Percentiles rank a stretch among this genome's conserved stretches.
Evolutionary conservation across 1,284 basidiomycete species (phyloP).

Genomic region (Lignosus rhinocerotis): DNA sequence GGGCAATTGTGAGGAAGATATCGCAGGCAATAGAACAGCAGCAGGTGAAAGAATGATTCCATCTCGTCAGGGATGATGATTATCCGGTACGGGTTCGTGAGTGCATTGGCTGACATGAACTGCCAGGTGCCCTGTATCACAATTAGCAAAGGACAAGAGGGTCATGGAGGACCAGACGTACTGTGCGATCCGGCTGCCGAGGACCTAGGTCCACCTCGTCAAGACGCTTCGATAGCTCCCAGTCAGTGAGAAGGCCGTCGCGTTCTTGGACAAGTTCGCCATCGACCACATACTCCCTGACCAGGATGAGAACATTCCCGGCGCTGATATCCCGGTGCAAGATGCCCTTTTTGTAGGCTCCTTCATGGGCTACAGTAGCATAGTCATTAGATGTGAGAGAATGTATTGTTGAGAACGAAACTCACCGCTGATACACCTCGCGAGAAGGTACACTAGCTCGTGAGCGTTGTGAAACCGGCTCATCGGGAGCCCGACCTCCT

Average conservation of each 20-base stretch:
- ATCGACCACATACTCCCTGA: neutral
- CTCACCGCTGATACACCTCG: neutral
- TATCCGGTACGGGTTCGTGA: neutral
- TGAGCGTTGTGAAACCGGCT: neutral
- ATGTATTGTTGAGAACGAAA: neutral
- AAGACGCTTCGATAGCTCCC: conserved; percentile 14
- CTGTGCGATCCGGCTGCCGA: conserved; percentile 8
- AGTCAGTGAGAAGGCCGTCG: conserved; percentile 8
- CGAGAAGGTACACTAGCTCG: neutral
- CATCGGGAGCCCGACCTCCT: conserved; percentile 9
- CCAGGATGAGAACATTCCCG: conserved; percentile 11
- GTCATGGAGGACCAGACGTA: neutral
- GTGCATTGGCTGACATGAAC: conserved; percentile 7
- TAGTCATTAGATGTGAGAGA: neutral
- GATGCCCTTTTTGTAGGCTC: conserved; percentile 2
- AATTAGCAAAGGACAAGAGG: neutral
- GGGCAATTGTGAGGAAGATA: conserved; percentile 10
- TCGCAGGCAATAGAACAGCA: conserved; percentile 12
- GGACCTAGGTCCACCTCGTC: neutral
- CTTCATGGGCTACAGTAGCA: conserved; percentile 5
- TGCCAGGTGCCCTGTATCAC: conserved; percentile 17
- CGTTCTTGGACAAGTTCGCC: neutral
- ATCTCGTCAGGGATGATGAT: conserved; percentile 13
- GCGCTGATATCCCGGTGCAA: conserved; percentile 20
- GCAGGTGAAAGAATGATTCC: conserved; percentile 15